Percentiles rank a stretch among this genome's conserved stretches.
Conservation (phyloP, 2,329 filamentous ascomycete species). For the Cladosporium sp. region DNA sequence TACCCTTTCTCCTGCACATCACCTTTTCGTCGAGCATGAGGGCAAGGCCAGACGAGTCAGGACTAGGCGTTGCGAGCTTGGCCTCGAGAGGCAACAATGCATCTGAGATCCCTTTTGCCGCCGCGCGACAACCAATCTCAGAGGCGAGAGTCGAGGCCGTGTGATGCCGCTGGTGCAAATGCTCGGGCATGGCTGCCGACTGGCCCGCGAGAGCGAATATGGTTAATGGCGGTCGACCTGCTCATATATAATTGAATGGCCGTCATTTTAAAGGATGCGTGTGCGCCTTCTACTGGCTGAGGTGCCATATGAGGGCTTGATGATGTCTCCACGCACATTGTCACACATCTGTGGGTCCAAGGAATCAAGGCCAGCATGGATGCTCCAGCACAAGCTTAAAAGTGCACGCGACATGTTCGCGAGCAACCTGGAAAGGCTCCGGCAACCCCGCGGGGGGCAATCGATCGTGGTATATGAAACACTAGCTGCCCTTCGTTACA, state of each 20-base stretch:
- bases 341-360: not conserved
- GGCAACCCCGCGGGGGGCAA: slow-evolving; percentile 1
- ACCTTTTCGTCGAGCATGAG: not conserved
- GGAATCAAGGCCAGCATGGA: not conserved
- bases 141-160: not conserved
- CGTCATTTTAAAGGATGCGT: not conserved
- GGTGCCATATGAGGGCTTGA: not conserved
- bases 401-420: slow-evolving; percentile 5
- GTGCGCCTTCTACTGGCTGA: not conserved
- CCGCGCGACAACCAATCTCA: not conserved
- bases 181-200: not conserved
- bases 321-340: not conserved
- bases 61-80: not conserved
- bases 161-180: not conserved
- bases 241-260: not conserved
- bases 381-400: not conserved
- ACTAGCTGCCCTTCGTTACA: not conserved
- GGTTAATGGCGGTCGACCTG: not conserved
- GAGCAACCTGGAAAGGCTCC: not conserved
- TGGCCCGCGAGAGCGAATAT: not conserved
- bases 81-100: not conserved
- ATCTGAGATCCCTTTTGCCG: not conserved
- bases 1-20: slow-evolving; percentile 5
- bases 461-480: slow-evolving; percentile 13
- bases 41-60: not conserved